Conservation (phyloP, 768 basidiomycete species). For the Boletus bicolor region DNA sequence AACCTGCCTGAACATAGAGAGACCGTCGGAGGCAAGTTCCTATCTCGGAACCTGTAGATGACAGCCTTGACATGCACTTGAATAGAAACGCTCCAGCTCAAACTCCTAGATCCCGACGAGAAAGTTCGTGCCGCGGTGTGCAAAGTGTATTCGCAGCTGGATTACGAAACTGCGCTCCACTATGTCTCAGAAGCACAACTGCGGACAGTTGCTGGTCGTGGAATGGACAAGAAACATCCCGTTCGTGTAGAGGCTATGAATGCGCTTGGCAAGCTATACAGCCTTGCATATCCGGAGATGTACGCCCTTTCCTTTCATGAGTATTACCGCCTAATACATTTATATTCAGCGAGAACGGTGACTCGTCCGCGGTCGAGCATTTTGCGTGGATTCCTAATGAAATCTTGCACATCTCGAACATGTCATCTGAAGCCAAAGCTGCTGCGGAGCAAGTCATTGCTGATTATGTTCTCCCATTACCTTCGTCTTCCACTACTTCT, state of each 20-base stretch:
- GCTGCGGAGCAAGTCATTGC: slow-evolving; percentile 64
- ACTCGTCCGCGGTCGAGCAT: slow-evolving; percentile 65
- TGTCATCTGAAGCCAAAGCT: slow-evolving; percentile 56
- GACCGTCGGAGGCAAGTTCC: slow-evolving; percentile 66
- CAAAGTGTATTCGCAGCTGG: slow-evolving; percentile 74
- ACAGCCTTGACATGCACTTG: slow-evolving; percentile 4
- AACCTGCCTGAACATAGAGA: slow-evolving; percentile 66
- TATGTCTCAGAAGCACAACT: slow-evolving; percentile 67
- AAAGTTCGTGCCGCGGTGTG: slow-evolving; percentile 85
- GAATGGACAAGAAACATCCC: slow-evolving; percentile 75
- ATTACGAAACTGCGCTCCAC: slow-evolving; percentile 88
- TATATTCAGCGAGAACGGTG: slow-evolving; percentile 68
- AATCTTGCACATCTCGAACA: slow-evolving; percentile 55
- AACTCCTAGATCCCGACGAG: slow-evolving; percentile 87
- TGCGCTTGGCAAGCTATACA: slow-evolving; percentile 74
- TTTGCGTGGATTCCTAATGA: slow-evolving; percentile 92
- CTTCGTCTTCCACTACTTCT: slow-evolving; percentile 38
- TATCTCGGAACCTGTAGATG: background rate
- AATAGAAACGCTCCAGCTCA: slow-evolving; percentile 56
- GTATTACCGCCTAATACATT: slow-evolving; percentile 1
- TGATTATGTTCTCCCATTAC: slow-evolving; percentile 82
- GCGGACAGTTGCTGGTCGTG: slow-evolving; percentile 62
- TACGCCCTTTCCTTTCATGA: slow-evolving; percentile 37
- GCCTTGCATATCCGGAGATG: slow-evolving; percentile 87
- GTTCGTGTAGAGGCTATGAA: slow-evolving; percentile 77